Conservation (phyloP, 129 eudicot species). For the Pseudognaphalium luteoalbum region DNA sequence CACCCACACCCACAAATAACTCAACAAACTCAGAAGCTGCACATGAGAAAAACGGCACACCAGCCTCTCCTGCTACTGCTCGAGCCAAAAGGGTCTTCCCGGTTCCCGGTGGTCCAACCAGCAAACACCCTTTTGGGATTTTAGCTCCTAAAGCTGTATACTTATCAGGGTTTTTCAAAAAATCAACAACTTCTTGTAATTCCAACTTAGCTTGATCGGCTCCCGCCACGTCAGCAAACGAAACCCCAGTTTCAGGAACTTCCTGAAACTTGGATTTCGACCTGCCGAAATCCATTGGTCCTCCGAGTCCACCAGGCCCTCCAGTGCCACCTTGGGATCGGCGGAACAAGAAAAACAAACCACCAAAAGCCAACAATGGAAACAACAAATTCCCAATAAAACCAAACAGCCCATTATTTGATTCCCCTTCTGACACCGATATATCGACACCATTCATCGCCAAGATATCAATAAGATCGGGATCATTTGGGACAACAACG, state of each 20-base stretch:
- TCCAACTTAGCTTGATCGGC: conserved; percentile 95
- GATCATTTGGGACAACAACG: conserved; percentile 89
- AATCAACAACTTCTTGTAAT: conserved; percentile 91
- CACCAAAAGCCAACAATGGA: conserved; percentile 83
- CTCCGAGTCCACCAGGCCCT: conserved; percentile 94
- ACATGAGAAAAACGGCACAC: conserved; percentile 86
- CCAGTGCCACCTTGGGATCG: conserved; percentile 94
- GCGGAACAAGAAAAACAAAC: conserved; percentile 73
- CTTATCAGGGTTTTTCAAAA: conserved; percentile 91
- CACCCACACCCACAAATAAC: conserved; percentile 94
- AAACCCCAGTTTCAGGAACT: conserved; percentile 93
- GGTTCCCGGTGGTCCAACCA: conserved; percentile 96
- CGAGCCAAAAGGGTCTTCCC: conserved; percentile 94
- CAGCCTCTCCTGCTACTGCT: conserved; percentile 95
- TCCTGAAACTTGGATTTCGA: conserved; percentile 98
- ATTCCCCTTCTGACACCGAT: conserved; percentile 86
- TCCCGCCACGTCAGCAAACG: conserved; percentile 96
- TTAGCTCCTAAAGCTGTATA: conserved; percentile 96
- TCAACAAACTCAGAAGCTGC: conserved; percentile 96
- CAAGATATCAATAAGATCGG: conserved; percentile 85
- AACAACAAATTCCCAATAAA: conserved; percentile 83
- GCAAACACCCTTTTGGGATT: conserved; percentile 90
- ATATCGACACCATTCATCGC: conserved; percentile 97
- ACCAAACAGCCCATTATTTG: conserved; percentile 75
- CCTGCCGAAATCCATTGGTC: conserved; percentile 97